Base-by-base conservation (phyloP, 1,139 yeast species). In the Yamadazyma sp. region DNA sequence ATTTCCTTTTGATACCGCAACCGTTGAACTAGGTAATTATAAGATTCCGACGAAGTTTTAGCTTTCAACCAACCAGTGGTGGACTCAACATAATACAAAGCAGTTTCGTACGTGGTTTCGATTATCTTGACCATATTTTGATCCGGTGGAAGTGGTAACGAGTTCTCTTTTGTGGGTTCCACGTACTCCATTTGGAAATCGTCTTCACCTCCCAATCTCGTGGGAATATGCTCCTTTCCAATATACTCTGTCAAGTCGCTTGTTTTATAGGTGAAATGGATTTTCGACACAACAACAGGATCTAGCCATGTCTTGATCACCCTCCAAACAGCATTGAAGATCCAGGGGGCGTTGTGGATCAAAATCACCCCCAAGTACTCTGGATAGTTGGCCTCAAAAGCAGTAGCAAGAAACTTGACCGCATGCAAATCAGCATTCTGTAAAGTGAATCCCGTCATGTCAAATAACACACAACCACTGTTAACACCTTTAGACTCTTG, bases 211-310 rank as follows among this genome's bases (percentile, higher is more conserved):
- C 92, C 95, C 34, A 86, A 59, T 24, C 71, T 75, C 43, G 63
- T 61, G 27, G 90, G 85, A 41, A 88, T 70, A 50, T 74, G 62
- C 31, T 76, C 63, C 29, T 59, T 52, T 34, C 73, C 76, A 31
- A 88, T 76, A 54, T 62, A 76, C 48, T 80, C 67, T 35, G 67
- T 68, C 48, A 88, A 62, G 43, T 87, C 95, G 36, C 75, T 70
- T 11, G 63, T 51, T 38, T 65, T 65, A 51, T 80, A 79, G 20
- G 95, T 86, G 62, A 88, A 88, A 18, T 75, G 71, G 48, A 88
- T 82, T 61, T 86, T 88, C 21, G 86, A 70, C 0, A 94, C 95
- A 32, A 88, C 94, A 8, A 82, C 90, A 1, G 96, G 76, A 47
- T 71, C 77, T 34, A 71, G 56, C 76, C 76, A 71, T 40, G 59